A percentile compares a stretch with the other conserved stretches of the same genome.
phyloP scores from a whole-genome alignment of 768 basidiomycete species.

The Auriscalpium microsporum region DNA sequence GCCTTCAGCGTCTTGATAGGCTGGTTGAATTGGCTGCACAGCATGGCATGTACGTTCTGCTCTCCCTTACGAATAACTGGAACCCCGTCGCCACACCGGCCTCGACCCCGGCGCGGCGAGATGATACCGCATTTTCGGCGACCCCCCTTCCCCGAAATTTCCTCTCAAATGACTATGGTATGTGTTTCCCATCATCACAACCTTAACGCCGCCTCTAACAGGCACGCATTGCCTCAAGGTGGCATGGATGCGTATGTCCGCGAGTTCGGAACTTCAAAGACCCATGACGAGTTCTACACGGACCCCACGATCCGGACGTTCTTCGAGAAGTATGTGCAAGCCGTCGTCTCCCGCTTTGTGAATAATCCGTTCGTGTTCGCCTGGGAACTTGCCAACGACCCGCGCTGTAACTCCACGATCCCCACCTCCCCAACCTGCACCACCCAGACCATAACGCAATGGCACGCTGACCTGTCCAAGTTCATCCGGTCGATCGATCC shows the following conservation, averaged over 20 bases:
- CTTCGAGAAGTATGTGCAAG: constrained; percentile 8
- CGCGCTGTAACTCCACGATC: constrained; percentile 12
- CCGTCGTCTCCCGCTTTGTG: constrained; percentile 9
- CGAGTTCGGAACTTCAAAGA: constrained; percentile 20
- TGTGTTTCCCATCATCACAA: neutral
- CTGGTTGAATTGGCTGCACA: constrained; percentile 46
- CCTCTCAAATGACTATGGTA: constrained; percentile 24
- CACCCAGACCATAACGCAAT: constrained; percentile 22
- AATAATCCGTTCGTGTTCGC: constrained; percentile 5
- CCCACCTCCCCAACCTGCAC: constrained; percentile 15
- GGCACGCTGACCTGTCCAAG: constrained; percentile 24
- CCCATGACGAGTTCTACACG: constrained; percentile 33
- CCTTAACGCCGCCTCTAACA: neutral
- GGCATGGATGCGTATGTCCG: constrained; percentile 33
- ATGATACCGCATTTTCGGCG: neutral
- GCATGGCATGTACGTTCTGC: constrained; percentile 34
- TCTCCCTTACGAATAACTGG: constrained; percentile 16
- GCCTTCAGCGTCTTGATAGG: constrained; percentile 55
- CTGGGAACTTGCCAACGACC: constrained; percentile 16
- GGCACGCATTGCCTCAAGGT: constrained; percentile 15
- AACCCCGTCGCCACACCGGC: neutral
- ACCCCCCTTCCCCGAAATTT: constrained; percentile 20
- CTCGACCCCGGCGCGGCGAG: neutral
- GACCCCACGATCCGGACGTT: constrained; percentile 19
- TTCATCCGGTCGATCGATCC: constrained; percentile 19